Evolutionary conservation across 2,329 filamentous ascomycete genomes (phyloP).

Genomic region (Sphaerulina musiva): DNA sequence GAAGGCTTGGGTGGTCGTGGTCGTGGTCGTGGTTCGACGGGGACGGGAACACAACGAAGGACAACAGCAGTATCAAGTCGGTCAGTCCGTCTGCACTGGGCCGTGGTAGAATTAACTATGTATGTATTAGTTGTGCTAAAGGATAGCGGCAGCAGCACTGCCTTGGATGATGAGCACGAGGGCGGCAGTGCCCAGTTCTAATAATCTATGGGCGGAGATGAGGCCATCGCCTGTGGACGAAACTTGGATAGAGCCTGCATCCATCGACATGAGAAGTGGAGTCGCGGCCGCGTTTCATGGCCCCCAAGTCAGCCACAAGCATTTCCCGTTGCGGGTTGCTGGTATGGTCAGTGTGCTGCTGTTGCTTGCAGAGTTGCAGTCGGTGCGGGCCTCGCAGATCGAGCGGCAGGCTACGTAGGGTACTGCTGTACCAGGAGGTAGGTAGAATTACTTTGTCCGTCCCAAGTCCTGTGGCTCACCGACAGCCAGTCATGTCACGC

Average conservation of each 20-base stretch:
- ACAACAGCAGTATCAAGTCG: neutral
- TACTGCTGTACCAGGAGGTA: too few relatives aligned
- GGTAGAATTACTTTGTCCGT: too few relatives aligned
- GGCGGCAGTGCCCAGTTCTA: neutral
- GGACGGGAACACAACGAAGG: neutral
- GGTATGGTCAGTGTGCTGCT: neutral
- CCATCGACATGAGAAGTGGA: constrained; percentile 12
- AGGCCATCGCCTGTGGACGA: constrained; percentile 5
- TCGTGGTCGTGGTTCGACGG: neutral
- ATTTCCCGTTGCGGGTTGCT: constrained; percentile 2
- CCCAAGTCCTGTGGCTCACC: too few relatives aligned
- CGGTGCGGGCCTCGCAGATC: constrained; percentile 1
- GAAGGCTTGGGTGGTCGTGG: neutral
- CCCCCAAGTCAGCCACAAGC: constrained; percentile 8
- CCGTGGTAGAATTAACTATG: neutral
- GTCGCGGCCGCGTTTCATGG: constrained; percentile 12
- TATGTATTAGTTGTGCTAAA: too few relatives aligned
- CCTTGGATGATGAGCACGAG: neutral
- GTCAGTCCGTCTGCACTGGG: neutral
- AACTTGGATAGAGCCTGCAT: constrained; percentile 16
- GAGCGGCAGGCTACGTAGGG: neutral
- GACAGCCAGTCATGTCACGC: constrained; percentile 4
- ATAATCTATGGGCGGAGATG: constrained; percentile 16
- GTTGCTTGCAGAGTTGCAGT: neutral
- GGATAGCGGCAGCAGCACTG: neutral